Base-by-base conservation (phyloP, 2,329 filamentous ascomycete genomes). In the Gaeumannomyces sp. region DNA sequence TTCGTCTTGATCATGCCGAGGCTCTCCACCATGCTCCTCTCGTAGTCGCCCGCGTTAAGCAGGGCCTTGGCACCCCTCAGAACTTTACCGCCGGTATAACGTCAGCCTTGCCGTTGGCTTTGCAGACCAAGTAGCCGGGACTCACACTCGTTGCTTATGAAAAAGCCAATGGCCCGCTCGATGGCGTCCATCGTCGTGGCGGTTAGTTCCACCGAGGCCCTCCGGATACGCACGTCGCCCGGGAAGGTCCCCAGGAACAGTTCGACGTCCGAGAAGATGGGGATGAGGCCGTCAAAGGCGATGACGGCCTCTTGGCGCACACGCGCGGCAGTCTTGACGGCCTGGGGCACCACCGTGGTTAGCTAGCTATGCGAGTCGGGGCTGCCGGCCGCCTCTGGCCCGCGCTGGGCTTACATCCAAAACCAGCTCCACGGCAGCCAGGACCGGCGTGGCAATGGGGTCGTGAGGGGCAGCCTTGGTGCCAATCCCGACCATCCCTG, bases 141-240 rank as follows among this genome's bases (percentile, higher is more conserved):
- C 57, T 29, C 57, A 59, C 57, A 14, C 29, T 50, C 61, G 3
- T 67, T 67, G 25, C 62, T 64, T 13, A 62, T 62, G 50, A 67
- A 58, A 45, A 53, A 19, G 61, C 45, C 25, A 62, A 64, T 14
- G 35, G 59, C 50, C 31, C 38, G 0, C 61, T 66, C 58, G 56
- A 67, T 53, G 6, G 45, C 45, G 8, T 4, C n/a, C 45, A 53
- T 6, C 45, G 45, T 53, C 19, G 45, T 53, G 22, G 22, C 45
- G 19, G 19, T 25, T 19, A 53, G 45, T 22, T 53, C 45, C 45
- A 25, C 19, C 45, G 45, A 53, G 45, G 45, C 22, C 22, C 10
- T 53, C 45, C 22, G 45, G 45, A 53, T 53, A n/a, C 45, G 45
- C 45, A n/a, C 45, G 4, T 53, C 45, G 22, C 45, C 45, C 45